Percentiles rank a stretch among this genome's conserved stretches.
Conservation (phyloP, 169 alveolate genomes). For the Eimeria necatrix region DNA sequence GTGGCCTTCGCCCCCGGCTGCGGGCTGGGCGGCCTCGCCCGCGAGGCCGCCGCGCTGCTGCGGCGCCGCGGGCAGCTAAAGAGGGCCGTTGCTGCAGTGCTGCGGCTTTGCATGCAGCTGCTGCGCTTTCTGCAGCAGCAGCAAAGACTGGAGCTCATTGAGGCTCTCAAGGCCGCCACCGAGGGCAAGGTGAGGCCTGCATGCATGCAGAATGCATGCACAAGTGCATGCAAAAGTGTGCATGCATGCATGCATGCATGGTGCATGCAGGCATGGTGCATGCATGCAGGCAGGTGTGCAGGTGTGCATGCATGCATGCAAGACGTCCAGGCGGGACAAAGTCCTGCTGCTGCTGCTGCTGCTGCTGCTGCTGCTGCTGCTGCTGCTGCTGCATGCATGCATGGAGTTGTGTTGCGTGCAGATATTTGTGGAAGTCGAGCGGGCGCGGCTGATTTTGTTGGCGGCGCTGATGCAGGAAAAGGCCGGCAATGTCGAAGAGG, state of each 20-base stretch:
- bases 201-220: too few species aligned
- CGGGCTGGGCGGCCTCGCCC: slow-evolving; percentile 40
- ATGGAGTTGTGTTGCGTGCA: background rate
- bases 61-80: slow-evolving; percentile 87
- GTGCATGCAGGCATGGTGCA: too few species aligned
- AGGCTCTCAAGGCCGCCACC: slow-evolving; percentile 53
- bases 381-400: background rate
- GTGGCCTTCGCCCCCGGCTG: slow-evolving; percentile 1
- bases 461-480: slow-evolving; percentile 85
- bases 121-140: background rate
- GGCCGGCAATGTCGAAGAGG: slow-evolving; percentile 84
- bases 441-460: slow-evolving; percentile 84
- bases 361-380: background rate
- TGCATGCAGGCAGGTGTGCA: too few species aligned
- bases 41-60: slow-evolving; percentile 50
- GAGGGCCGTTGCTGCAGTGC: slow-evolving; percentile 79
- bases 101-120: slow-evolving; percentile 68
- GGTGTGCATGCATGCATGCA: too few species aligned
- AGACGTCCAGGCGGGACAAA: too few species aligned
- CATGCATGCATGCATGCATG: too few species aligned
- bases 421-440: slow-evolving; percentile 88
- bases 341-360: background rate
- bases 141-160: slow-evolving; percentile 50
- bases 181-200: slow-evolving; percentile 75
- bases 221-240: too few species aligned